Conservation (phyloP, 345 rosid species). For the Camelina sativa region DNA sequence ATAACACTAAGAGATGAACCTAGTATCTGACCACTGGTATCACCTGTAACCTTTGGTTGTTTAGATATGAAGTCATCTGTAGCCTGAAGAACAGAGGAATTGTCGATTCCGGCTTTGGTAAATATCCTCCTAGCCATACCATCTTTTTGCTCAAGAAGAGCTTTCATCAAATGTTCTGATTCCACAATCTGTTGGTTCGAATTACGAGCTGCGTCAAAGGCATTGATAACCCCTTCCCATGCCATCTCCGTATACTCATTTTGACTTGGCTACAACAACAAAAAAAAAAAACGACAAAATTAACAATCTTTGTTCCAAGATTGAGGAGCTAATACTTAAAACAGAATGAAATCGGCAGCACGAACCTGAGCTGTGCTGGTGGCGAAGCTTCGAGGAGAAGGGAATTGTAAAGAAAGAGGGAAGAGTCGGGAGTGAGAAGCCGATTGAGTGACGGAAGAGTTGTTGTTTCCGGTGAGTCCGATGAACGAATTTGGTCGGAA, state of each 20-base stretch:
- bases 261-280: conserved; percentile 52
- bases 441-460: not conserved
- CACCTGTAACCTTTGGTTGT: conserved; percentile 80
- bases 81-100: conserved; percentile 71
- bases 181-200: conserved; percentile 77
- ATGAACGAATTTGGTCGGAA: conserved; percentile 27
- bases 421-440: not conserved
- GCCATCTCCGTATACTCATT: conserved; percentile 87
- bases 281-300: not conserved
- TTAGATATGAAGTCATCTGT: conserved; percentile 64
- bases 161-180: conserved; percentile 91
- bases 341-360: not conserved
- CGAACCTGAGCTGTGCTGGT: conserved; percentile 32
- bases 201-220: conserved; percentile 70
- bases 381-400: conserved; percentile 32
- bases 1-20: conserved; percentile 61
- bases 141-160: conserved; percentile 87
- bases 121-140: conserved; percentile 82
- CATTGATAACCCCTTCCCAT: conserved; percentile 77
- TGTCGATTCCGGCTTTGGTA: conserved; percentile 76
- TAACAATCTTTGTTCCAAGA: not conserved
- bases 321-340: not conserved
- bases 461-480: not conserved
- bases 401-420: conserved; percentile 28
- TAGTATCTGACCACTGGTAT: conserved; percentile 65